Evolutionary conservation across 345 rosid species (phyloP).

Genomic region (Eucalyptus erythrocorys): DNA sequence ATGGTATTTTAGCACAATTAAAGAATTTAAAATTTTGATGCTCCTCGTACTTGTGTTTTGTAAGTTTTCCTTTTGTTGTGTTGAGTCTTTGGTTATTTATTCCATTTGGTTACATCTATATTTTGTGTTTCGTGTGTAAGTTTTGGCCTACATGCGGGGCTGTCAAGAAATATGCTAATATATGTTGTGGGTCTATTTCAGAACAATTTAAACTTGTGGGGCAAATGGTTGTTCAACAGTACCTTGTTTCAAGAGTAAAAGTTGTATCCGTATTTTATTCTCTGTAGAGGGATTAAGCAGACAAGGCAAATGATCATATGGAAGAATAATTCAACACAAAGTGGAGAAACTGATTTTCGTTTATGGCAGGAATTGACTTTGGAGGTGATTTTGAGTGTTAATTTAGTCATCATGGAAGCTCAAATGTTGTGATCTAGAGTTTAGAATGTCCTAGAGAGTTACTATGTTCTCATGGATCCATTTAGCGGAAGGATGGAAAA

Average conservation of each 20-base stretch:
- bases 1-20: background rate
- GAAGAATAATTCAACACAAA: background rate
- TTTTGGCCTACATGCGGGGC: background rate
- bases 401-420: background rate
- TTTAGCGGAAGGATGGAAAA: background rate
- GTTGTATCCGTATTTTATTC: background rate
- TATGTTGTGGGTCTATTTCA: background rate
- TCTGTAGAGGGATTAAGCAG: background rate
- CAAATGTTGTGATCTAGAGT: background rate
- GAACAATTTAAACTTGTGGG: background rate
- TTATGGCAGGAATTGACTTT: background rate
- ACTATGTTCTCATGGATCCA: background rate
- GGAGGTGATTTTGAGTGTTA: background rate
- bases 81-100: background rate
- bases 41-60: background rate
- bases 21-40: background rate
- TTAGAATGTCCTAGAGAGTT: background rate
- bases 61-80: background rate
- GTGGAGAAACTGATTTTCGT: background rate
- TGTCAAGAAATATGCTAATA: background rate
- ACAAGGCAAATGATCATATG: background rate
- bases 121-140: background rate
- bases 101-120: background rate
- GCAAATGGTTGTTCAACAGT: background rate
- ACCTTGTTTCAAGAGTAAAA: background rate